Evolutionary conservation across 306 rosid genomes (phyloP).

Genomic region (Abrus pulchellus): DNA sequence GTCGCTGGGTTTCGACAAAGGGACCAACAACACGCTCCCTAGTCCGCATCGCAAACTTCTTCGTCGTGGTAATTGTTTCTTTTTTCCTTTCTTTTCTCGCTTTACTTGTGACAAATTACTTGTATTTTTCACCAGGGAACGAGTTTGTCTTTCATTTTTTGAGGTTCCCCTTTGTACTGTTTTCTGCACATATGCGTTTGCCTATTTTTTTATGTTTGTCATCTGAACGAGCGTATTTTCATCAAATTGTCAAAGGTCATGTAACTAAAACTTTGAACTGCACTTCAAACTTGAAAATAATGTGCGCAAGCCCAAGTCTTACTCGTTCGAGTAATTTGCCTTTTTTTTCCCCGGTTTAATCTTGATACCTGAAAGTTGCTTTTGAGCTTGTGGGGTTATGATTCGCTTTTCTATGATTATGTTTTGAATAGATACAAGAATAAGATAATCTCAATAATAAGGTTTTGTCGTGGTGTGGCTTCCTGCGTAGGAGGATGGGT

Average conservation of each 20-base stretch:
- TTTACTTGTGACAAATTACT: not conserved
- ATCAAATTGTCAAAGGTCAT: not conserved
- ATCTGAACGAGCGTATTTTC: not conserved
- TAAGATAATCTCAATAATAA: not conserved
- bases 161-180: not conserved
- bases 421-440: not conserved
- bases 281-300: not conserved
- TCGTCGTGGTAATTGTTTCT: conserved; percentile 33
- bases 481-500: conserved; percentile 30
- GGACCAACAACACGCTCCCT: conserved; percentile 13
- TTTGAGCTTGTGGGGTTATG: conserved; percentile 10
- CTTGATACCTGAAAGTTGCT: not conserved
- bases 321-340: conserved; percentile 3
- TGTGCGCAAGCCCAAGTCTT: too few species aligned
- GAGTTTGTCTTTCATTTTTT: not conserved
- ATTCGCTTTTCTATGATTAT: not conserved
- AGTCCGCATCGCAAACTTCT: conserved; percentile 74
- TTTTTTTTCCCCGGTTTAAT: not conserved
- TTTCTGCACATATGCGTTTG: not conserved
- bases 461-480: conserved; percentile 39
- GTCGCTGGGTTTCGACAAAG: conserved; percentile 29
- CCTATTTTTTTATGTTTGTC: not conserved
- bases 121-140: not conserved
- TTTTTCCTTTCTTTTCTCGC: not conserved
- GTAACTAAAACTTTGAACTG: not conserved